phyloP scores from a whole-genome alignment of 257 asterid species.

The Cynanchum wilfordii region DNA sequence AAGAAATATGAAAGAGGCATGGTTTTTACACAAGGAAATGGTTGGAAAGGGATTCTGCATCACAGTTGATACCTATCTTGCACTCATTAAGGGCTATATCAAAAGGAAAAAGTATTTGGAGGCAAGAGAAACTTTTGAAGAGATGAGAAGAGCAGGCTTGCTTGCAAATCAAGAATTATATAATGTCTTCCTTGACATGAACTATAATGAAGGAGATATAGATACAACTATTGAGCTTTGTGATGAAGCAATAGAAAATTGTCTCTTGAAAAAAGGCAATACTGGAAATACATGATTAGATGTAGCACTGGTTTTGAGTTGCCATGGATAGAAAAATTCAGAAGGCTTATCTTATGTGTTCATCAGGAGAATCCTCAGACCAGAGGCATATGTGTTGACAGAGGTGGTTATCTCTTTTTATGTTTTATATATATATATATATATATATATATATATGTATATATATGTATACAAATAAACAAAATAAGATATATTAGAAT shows the following conservation, averaged over 20 bases:
- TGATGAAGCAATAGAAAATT: constrained; percentile 73
- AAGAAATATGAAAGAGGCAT: constrained; percentile 97
- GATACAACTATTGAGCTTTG: constrained; percentile 75
- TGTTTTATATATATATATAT: too few relatives aligned
- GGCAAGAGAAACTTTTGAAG: constrained; percentile 71
- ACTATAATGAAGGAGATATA: constrained; percentile 63
- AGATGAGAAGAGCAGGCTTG: constrained; percentile 66
- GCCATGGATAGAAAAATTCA: background rate
- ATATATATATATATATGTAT: too few relatives aligned
- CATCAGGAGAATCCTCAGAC: background rate
- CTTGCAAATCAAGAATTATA: constrained; percentile 53
- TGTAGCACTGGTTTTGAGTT: background rate
- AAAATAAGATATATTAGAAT: too few relatives aligned
- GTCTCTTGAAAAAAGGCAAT: constrained; percentile 29
- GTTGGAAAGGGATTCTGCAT: constrained; percentile 53
- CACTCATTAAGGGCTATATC: constrained; percentile 71
- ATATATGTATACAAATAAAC: too few relatives aligned
- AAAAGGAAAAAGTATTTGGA: constrained; percentile 68
- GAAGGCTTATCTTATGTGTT: background rate
- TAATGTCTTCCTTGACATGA: constrained; percentile 67
- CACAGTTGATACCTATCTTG: constrained; percentile 57
- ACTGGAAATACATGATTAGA: constrained; percentile 26
- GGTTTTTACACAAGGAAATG: constrained; percentile 73
- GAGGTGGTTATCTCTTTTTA: background rate
- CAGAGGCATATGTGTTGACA: background rate